Evolutionary conservation across 2,329 filamentous ascomycete species (phyloP).

Genomic region (Colletotrichum destructivum): DNA sequence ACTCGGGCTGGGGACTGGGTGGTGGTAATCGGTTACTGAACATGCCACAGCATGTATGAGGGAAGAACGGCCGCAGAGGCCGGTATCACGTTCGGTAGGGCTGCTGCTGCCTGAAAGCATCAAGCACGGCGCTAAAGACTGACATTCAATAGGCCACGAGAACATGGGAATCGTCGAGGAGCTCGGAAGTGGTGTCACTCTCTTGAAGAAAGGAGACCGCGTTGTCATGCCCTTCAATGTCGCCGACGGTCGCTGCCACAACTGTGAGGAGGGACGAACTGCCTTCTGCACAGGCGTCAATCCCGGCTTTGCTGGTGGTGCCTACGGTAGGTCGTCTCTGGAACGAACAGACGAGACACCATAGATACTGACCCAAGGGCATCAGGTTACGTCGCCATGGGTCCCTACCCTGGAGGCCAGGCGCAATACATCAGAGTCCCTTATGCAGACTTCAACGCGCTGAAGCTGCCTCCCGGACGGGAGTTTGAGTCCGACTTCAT

Average conservation of each 20-base stretch:
- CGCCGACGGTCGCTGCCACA: constrained; percentile 73
- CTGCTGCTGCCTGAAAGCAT: too few relatives aligned
- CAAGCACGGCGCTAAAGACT: background rate
- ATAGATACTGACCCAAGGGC: background rate
- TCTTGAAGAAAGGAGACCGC: constrained; percentile 74
- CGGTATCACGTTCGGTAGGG: constrained; percentile 71
- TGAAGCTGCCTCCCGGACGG: constrained; percentile 72
- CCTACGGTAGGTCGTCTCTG: constrained; percentile 47
- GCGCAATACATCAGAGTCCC: constrained; percentile 77
- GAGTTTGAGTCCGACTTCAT: constrained; percentile 75
- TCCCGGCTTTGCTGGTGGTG: constrained; percentile 55
- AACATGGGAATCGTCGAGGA: constrained; percentile 73
- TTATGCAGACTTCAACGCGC: constrained; percentile 77
- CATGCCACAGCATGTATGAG: constrained; percentile 71
- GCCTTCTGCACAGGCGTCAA: constrained; percentile 74
- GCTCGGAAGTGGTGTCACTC: constrained; percentile 70
- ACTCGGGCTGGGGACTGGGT: too few relatives aligned
- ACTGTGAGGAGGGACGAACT: constrained; percentile 75
- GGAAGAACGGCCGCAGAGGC: constrained; percentile 74
- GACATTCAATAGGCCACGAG: constrained; percentile 61
- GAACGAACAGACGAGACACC: background rate
- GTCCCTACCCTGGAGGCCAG: constrained; percentile 64
- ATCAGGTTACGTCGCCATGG: constrained; percentile 72
- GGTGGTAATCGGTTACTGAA: constrained; percentile 43
- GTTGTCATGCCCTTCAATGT: constrained; percentile 78